These are phyloP conservation scores for Linderina pennispora DNA, from an alignment of 192 early-diverging fungal genomes.

Conservation along the genomic window DNA sequence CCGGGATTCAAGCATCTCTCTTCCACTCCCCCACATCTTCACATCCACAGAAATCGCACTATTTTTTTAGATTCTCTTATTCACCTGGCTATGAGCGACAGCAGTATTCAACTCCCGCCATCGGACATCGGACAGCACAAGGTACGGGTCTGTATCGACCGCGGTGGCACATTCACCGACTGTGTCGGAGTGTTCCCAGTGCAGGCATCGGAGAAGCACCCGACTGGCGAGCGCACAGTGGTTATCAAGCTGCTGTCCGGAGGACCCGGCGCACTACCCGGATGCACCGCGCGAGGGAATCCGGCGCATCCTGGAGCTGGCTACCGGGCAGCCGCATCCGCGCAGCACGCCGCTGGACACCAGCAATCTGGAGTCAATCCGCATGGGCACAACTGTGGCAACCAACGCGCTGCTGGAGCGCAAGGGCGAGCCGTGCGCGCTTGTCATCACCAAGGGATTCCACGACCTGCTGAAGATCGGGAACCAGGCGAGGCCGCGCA, in stretches of 20 bases:
- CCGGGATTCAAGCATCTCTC: no score
- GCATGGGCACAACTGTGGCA: conserved; percentile 98
- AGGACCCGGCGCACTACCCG: conserved; percentile 82
- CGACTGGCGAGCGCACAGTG: conserved; percentile 49
- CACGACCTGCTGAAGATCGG: conserved; percentile 75
- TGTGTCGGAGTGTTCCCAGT: conserved; percentile 74
- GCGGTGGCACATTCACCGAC: conserved; percentile 97
- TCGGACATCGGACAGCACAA: conserved; percentile 8
- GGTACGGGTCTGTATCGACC: conserved; percentile 66
- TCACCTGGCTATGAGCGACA: no score
- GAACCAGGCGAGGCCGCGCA: conserved; percentile 88
- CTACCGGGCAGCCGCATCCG: conserved; percentile 63
- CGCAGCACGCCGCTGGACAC: conserved; percentile 69
- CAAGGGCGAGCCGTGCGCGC: conserved; percentile 81
- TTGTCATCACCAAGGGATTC: conserved; percentile 91
- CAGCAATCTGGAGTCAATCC: conserved; percentile 62
- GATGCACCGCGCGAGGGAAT: conserved; percentile 97
- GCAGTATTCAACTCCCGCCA: conserved; percentile 2
- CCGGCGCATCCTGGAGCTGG: conserved; percentile 74
- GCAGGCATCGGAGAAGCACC: conserved; percentile 18
- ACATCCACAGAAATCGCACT: no score
- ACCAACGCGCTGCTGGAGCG: conserved; percentile 87
- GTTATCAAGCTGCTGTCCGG: conserved; percentile 89
- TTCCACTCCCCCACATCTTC: no score
- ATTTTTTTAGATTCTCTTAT: no score